Evolutionary conservation across 2,329 filamentous ascomycete genomes (phyloP).

Genomic region (Amauroascus verrucosus): DNA sequence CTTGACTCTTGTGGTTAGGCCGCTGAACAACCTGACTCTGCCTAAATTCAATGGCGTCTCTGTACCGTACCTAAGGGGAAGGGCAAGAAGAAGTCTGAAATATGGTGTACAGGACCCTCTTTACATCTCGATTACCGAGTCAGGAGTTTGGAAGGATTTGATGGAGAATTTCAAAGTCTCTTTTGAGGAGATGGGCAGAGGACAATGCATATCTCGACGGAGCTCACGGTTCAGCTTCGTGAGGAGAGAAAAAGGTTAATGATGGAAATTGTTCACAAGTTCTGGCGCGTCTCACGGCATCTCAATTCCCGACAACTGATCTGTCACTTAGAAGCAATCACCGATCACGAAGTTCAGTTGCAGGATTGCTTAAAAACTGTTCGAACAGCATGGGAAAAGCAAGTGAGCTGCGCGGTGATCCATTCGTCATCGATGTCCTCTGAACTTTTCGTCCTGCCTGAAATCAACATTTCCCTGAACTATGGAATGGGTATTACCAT

Average conservation of each 20-base stretch:
- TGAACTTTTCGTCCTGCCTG: too few species aligned
- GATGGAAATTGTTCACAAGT: background rate
- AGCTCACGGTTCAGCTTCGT: background rate
- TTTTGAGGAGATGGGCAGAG: background rate
- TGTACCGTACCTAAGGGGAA: background rate
- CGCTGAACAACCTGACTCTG: background rate
- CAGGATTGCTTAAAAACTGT: background rate
- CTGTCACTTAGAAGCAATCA: background rate
- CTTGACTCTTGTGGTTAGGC: background rate
- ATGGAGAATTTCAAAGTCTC: too few species aligned
- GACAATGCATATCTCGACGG: background rate
- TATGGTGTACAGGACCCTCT: background rate
- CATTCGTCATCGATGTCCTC: too few species aligned
- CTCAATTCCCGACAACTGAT: background rate
- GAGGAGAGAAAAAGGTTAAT: background rate
- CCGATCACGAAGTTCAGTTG: background rate
- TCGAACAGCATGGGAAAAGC: background rate
- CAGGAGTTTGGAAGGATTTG: background rate
- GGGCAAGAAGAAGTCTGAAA: background rate
- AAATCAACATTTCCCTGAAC: too few species aligned
- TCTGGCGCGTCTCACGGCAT: background rate
- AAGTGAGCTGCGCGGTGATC: background rate
- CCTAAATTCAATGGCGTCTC: background rate
- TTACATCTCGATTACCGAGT: too few species aligned
- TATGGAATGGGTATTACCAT: too few species aligned